phyloP scores from a whole-genome alignment of 495 filamentous ascomycete genomes.

The Daldinia decipiens region DNA sequence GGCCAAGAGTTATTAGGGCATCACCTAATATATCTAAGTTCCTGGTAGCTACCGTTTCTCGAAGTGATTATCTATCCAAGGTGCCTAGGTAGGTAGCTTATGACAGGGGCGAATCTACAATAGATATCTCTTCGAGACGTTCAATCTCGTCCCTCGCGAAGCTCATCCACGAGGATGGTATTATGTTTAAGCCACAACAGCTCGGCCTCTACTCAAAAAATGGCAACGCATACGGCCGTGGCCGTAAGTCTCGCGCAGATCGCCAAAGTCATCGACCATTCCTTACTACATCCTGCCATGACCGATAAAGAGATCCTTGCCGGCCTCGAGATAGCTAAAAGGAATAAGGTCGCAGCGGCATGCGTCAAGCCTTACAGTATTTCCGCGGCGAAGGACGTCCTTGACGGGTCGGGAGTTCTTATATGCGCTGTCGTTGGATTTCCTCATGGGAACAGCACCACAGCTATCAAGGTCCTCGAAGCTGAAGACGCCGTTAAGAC shows the following conservation, averaged over 20 bases:
- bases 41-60: background rate
- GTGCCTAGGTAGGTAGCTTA: background rate
- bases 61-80: background rate
- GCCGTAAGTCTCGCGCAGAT: conserved; percentile 62
- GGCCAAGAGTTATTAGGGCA: background rate
- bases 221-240: conserved; percentile 48
- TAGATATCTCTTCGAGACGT: background rate
- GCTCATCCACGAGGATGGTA: background rate
- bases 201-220: background rate
- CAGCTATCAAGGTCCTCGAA: conserved; percentile 63
- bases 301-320: conserved; percentile 63
- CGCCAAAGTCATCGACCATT: conserved; percentile 70
- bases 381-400: conserved; percentile 56
- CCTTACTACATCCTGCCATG: conserved; percentile 68
- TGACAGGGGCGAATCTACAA: too few species aligned
- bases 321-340: conserved; percentile 60
- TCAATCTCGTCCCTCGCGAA: background rate
- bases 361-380: conserved; percentile 67
- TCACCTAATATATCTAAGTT: background rate
- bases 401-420: conserved; percentile 59
- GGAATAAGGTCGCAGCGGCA: conserved; percentile 63
- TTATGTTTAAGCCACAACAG: background rate
- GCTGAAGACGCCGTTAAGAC: conserved; percentile 58
- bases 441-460: conserved; percentile 67
- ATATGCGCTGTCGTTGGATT: conserved; percentile 69